phyloP scores from a whole-genome alignment of 352 stramenopile species.

The Pythium rishiriense region DNA sequence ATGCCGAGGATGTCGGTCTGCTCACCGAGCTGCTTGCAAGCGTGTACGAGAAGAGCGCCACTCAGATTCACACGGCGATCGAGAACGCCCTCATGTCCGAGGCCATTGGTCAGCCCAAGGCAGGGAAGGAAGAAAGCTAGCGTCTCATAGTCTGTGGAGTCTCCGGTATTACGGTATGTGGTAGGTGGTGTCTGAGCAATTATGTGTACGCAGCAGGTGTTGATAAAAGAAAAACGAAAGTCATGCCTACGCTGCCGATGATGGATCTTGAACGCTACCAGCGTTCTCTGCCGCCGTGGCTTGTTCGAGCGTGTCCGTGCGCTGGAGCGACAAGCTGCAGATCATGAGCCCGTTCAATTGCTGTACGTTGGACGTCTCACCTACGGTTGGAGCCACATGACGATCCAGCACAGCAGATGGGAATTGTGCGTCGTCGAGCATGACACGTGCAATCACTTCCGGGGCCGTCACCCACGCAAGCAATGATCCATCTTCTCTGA shows the following conservation, averaged over 20 bases:
- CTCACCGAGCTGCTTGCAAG: slow-evolving; percentile 35
- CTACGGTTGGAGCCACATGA: background rate
- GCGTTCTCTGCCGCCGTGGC: background rate
- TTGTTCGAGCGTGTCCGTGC: background rate
- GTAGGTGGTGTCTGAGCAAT: background rate
- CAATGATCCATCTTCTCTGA: background rate
- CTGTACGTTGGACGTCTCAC: background rate
- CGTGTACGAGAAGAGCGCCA: slow-evolving; percentile 28
- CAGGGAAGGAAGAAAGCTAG: too few species aligned
- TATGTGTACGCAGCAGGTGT: too few species aligned
- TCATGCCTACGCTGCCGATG: too few species aligned
- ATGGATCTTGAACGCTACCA: too few species aligned
- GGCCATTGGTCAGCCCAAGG: slow-evolving; percentile 1
- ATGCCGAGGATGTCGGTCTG: slow-evolving; percentile 30
- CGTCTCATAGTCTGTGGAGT: too few species aligned
- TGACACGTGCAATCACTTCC: background rate
- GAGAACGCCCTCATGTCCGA: slow-evolving; percentile 42
- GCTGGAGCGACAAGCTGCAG: background rate
- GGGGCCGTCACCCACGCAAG: background rate
- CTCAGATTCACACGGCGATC: slow-evolving; percentile 33
- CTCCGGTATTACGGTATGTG: too few species aligned
- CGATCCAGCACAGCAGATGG: slow-evolving; percentile 5
- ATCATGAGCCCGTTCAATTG: background rate
- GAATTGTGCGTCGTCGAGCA: slow-evolving; percentile 10
- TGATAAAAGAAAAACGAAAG: too few species aligned